Evolutionary conservation across 148 eudicot genomes (phyloP).

Genomic region (Camellia granthamiana): DNA sequence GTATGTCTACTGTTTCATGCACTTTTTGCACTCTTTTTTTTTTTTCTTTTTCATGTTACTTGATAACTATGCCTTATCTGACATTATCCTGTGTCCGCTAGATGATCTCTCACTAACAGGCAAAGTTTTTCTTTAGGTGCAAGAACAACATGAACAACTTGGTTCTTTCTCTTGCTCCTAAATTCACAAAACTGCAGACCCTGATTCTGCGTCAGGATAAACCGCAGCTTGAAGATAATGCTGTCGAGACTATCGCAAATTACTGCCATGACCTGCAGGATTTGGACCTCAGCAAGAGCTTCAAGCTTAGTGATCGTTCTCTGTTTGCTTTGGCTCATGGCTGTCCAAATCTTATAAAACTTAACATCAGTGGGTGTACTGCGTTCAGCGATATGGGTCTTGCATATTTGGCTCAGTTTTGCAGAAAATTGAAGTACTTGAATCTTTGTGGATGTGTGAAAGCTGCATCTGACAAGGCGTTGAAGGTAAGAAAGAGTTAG

Average conservation of each 20-base stretch:
- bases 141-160: slow-evolving; percentile 76
- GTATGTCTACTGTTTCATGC: not conserved
- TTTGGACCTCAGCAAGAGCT: slow-evolving; percentile 89
- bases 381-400: slow-evolving; percentile 73
- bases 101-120: slow-evolving; percentile 5
- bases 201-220: slow-evolving; percentile 77
- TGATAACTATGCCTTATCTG: not conserved
- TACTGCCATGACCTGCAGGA: slow-evolving; percentile 77
- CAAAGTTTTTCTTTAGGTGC: slow-evolving; percentile 50
- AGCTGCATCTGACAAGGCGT: slow-evolving; percentile 79
- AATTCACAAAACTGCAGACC: slow-evolving; percentile 66
- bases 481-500: slow-evolving; percentile 55
- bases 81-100: not conserved
- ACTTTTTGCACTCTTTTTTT: not conserved
- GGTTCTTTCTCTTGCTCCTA: slow-evolving; percentile 72
- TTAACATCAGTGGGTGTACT: slow-evolving; percentile 86
- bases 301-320: slow-evolving; percentile 81
- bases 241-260: slow-evolving; percentile 62
- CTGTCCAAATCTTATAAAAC: slow-evolving; percentile 65
- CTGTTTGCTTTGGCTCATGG: slow-evolving; percentile 82
- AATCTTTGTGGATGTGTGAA: slow-evolving; percentile 95
- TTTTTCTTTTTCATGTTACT: not conserved
- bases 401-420: slow-evolving; percentile 53
- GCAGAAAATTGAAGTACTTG: slow-evolving; percentile 63
- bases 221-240: slow-evolving; percentile 82